phyloP scores from a whole-genome alignment of 73 alveolate genomes.

The Effrenium voratum region DNA sequence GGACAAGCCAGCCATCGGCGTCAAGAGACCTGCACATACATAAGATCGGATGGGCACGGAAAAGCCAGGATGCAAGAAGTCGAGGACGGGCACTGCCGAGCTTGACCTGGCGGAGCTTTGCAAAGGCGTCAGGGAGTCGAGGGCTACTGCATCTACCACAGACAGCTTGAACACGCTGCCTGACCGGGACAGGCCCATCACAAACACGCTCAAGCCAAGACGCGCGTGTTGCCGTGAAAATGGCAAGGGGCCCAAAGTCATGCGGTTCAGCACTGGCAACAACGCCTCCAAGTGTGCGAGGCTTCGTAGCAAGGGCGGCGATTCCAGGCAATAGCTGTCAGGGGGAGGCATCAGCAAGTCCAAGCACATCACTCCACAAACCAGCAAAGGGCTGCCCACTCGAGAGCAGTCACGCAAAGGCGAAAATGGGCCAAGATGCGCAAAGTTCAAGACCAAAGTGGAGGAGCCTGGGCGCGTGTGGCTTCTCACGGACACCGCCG shows the following conservation, averaged over 20 bases:
- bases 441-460: background rate
- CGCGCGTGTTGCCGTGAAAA: background rate
- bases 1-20: background rate
- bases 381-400: background rate
- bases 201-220: background rate
- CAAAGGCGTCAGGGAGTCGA: background rate
- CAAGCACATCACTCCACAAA: background rate
- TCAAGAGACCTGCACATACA: background rate
- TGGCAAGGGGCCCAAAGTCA: background rate
- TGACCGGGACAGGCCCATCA: background rate
- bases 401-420: background rate
- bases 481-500: constrained; percentile 51
- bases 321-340: background rate
- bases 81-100: background rate
- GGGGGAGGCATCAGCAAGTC: background rate
- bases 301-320: background rate
- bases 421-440: background rate
- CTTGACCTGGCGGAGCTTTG: background rate
- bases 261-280: background rate
- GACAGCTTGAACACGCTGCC: background rate
- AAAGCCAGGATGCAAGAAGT: constrained; percentile 13
- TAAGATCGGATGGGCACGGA: background rate
- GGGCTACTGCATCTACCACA: background rate
- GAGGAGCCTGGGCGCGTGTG: background rate
- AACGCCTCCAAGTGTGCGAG: background rate